A percentile compares a stretch with the other conserved stretches of the same genome.
phyloP scores from a whole-genome alignment of 805 yeast genomes.

The Ogataea thermomethanolica region DNA sequence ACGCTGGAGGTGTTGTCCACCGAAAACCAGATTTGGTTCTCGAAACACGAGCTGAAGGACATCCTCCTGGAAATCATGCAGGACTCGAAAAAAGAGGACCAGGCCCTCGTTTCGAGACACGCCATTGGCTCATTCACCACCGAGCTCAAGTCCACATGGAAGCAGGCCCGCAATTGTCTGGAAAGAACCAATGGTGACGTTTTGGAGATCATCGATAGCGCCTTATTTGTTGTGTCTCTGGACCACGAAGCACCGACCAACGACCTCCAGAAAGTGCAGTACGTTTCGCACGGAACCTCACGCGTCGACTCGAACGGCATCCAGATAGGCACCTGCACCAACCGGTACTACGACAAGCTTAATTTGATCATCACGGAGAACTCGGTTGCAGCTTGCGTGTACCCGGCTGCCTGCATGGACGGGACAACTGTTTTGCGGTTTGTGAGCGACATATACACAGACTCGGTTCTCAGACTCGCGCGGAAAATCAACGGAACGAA shows the following conservation, averaged over 20 bases:
- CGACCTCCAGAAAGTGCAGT: conserved; percentile 47
- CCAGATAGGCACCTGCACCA: conserved; percentile 56
- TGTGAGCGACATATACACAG: conserved; percentile 56
- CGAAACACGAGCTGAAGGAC: conserved; percentile 47
- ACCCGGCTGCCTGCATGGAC: conserved; percentile 58
- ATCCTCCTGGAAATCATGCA: conserved; percentile 43
- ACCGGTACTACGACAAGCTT: conserved; percentile 58
- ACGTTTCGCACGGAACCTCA: conserved; percentile 52
- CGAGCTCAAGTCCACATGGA: conserved; percentile 49
- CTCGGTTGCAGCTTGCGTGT: conserved; percentile 56
- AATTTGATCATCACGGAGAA: conserved; percentile 52
- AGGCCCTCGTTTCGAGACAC: conserved; percentile 39
- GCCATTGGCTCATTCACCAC: conserved; percentile 56
- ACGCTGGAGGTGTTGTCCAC: conserved; percentile 45
- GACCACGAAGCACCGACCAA: conserved; percentile 45
- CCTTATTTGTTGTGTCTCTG: conserved; percentile 49
- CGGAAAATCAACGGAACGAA: conserved; percentile 55
- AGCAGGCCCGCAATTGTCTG: conserved; percentile 41
- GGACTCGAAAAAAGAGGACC: conserved; percentile 34
- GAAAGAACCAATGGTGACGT: conserved; percentile 36
- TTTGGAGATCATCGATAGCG: conserved; percentile 42
- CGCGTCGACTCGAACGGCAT: conserved; percentile 42
- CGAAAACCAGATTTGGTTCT: conserved; percentile 46
- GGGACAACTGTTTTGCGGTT: conserved; percentile 55
- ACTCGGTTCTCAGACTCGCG: conserved; percentile 53